phyloP scores from a whole-genome alignment of 2,329 filamentous ascomycete genomes.

The Shiraia sp. region DNA sequence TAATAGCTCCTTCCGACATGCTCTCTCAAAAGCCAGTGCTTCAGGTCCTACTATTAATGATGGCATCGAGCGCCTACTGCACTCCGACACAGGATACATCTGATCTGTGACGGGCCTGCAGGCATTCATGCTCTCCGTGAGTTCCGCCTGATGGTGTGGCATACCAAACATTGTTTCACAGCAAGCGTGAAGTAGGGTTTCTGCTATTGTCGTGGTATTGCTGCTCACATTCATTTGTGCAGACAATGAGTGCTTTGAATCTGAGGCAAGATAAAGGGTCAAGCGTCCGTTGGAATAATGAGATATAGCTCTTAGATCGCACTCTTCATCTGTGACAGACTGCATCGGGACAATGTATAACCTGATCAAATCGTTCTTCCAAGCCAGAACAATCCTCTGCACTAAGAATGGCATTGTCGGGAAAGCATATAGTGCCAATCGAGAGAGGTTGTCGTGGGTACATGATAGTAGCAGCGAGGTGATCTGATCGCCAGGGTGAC shows the following conservation, averaged over 20 bases:
- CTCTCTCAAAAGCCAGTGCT: slow-evolving; percentile 22
- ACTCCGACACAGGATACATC: slow-evolving; percentile 35
- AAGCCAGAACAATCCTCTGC: slow-evolving; percentile 34
- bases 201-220: slow-evolving; percentile 39
- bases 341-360: slow-evolving; percentile 42
- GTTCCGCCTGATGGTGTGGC: slow-evolving; percentile 35
- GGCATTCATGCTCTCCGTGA: slow-evolving; percentile 38
- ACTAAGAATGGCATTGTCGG: slow-evolving; percentile 43
- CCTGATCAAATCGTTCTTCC: slow-evolving; percentile 38
- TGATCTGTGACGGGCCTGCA: slow-evolving; percentile 23
- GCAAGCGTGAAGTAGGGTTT: slow-evolving; percentile 41
- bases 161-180: slow-evolving; percentile 40
- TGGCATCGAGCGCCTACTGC: slow-evolving; percentile 38
- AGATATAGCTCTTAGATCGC: slow-evolving; percentile 45
- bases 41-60: slow-evolving; percentile 22
- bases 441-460: slow-evolving; percentile 40
- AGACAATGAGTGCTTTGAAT: slow-evolving; percentile 25
- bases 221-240: slow-evolving; percentile 38
- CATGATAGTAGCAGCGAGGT: slow-evolving; percentile 48
- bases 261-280: slow-evolving; percentile 38
- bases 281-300: slow-evolving; percentile 33
- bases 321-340: slow-evolving; percentile 30
- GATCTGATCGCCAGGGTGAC: slow-evolving; percentile 51
- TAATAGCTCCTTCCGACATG: slow-evolving; percentile 51
- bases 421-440: slow-evolving; percentile 50